Percentiles rank a stretch among this genome's conserved stretches.
These are phyloP conservation scores for Betula pendula DNA, from an alignment of 306 rosid genomes.

Conservation along the genomic window DNA sequence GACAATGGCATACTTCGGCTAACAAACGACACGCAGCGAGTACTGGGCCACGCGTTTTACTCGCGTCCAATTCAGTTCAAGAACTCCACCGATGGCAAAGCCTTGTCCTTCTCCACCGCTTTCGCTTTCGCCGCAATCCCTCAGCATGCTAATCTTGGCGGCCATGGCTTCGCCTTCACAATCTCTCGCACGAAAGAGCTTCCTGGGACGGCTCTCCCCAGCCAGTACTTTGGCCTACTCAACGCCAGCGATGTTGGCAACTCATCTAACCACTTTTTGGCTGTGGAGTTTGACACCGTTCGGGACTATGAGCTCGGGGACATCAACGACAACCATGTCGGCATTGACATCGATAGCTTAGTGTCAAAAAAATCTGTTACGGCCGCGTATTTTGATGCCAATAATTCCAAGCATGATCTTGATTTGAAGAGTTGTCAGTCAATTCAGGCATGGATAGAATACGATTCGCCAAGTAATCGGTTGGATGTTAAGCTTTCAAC, in stretches of 20 bases:
- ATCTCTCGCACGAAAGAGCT: slow-evolving; percentile 36
- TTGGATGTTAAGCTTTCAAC: slow-evolving; percentile 31
- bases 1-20: slow-evolving; percentile 28
- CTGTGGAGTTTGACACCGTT: slow-evolving; percentile 38
- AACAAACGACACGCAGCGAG: slow-evolving; percentile 37
- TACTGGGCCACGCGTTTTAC: slow-evolving; percentile 47
- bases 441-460: slow-evolving; percentile 39
- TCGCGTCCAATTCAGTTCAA: slow-evolving; percentile 38
- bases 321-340: slow-evolving; percentile 41
- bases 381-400: slow-evolving; percentile 11
- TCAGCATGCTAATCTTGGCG: slow-evolving; percentile 43
- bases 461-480: slow-evolving; percentile 14
- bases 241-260: slow-evolving; percentile 28
- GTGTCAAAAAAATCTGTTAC: slow-evolving; percentile 25
- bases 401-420: background rate
- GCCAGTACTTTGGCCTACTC: slow-evolving; percentile 36
- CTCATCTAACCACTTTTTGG: slow-evolving; percentile 32
- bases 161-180: slow-evolving; percentile 56
- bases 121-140: slow-evolving; percentile 45
- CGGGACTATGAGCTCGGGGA: slow-evolving; percentile 28
- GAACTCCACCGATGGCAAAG: slow-evolving; percentile 24
- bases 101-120: slow-evolving; percentile 44
- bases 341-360: slow-evolving; percentile 35
- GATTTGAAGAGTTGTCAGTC: slow-evolving; percentile 21
- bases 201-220: slow-evolving; percentile 25